Evolutionary conservation across 2,329 filamentous ascomycete species (phyloP).

Genomic region (Calonectria pteridis): DNA sequence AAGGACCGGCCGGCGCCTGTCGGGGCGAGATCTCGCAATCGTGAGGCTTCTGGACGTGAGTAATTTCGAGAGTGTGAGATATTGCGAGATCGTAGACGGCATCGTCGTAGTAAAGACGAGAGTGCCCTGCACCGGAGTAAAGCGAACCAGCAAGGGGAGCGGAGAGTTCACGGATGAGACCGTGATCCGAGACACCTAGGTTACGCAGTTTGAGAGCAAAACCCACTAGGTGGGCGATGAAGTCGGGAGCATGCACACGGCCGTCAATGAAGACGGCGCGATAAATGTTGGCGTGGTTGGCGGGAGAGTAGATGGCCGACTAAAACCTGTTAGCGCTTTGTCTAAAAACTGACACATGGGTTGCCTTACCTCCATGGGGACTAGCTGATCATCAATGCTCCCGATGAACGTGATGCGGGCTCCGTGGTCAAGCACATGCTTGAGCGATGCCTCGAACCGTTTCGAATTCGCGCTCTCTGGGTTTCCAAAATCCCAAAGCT

Average conservation of each 20-base stretch:
- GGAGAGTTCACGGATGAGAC: conserved; percentile 90
- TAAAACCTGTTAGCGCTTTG: conserved; percentile 43
- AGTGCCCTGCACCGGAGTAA: conserved; percentile 93
- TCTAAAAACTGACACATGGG: not conserved
- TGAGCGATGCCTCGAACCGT: conserved; percentile 82
- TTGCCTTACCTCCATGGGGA: conserved; percentile 83
- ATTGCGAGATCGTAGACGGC: conserved; percentile 86
- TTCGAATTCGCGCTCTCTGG: conserved; percentile 85
- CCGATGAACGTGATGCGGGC: conserved; percentile 89
- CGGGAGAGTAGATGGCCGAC: conserved; percentile 89
- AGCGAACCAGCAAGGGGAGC: conserved; percentile 89
- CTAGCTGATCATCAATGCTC: conserved; percentile 96
- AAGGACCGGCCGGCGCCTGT: conserved; percentile 56
- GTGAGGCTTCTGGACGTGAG: conserved; percentile 57
- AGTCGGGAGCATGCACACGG: conserved; percentile 90
- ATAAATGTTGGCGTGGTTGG: conserved; percentile 92
- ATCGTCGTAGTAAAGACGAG: conserved; percentile 89
- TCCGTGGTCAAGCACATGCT: conserved; percentile 80
- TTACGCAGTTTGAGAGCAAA: conserved; percentile 96
- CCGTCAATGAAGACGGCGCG: conserved; percentile 97
- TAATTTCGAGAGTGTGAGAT: conserved; percentile 80
- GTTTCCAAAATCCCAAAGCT: conserved; percentile 93
- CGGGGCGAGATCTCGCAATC: conserved; percentile 44
- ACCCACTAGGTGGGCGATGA: conserved; percentile 91
- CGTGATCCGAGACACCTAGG: conserved; percentile 91